Evolutionary conservation across 257 asterid species (phyloP).

Genomic region (Lithospermum erythrorhizon): DNA sequence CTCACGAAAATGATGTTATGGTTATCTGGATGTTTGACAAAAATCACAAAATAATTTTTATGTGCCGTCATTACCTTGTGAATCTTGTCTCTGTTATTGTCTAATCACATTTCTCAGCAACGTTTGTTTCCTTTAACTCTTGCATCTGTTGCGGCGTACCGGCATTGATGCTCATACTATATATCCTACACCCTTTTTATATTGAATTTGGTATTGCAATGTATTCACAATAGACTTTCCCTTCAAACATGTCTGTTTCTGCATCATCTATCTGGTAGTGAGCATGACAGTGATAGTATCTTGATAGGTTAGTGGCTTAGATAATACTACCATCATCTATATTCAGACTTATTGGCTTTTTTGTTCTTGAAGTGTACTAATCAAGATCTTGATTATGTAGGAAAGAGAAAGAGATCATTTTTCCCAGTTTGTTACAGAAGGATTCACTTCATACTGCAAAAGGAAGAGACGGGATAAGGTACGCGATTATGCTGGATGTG

Average conservation of each 20-base stretch:
- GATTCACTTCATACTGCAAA: conserved; percentile 95
- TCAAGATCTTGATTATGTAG: conserved; percentile 27
- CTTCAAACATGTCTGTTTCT: background rate
- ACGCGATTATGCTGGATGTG: background rate
- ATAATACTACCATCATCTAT: background rate
- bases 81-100: background rate
- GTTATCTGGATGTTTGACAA: no score
- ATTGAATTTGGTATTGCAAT: background rate
- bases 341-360: background rate
- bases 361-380: background rate
- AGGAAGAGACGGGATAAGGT: conserved; percentile 97
- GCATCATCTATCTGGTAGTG: background rate
- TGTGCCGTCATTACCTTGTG: no score
- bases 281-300: no score
- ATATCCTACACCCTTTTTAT: background rate
- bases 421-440: conserved; percentile 93
- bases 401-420: conserved; percentile 96
- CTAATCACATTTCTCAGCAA: background rate
- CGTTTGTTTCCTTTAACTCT: background rate
- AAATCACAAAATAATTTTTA: no score
- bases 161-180: no score
- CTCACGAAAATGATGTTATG: no score
- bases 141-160: no score
- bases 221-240: background rate
- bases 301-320: background rate